Base-by-base conservation (phyloP, 1,284 basidiomycete species). In the Spongispora temasekensis region DNA sequence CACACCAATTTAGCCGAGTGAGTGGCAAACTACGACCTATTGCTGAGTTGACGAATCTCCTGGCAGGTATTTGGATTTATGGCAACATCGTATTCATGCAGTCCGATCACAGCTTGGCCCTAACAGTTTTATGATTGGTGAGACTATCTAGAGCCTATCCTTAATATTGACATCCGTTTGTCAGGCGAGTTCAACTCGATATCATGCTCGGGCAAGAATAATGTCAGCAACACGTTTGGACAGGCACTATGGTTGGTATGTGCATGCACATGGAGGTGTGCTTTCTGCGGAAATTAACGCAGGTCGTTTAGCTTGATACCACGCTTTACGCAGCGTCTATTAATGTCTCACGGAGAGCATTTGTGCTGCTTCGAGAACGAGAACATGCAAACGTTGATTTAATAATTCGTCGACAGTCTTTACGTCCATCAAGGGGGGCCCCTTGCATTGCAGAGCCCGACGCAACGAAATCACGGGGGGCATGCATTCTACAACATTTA, bases 341-440 rank as follows among this genome's bases (percentile, higher is more conserved):
- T 42, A 82, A 83, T 57, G 70, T 83, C 28, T 81, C 81, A 31
- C 73, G 79, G 80, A 78, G 63, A 12, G 73, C 15, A 8, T 50
- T 12, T 25, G 53, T 2, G 8, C 9, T 50, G 2, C 27, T 23
- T 57, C 42, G n/a, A n/a, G n/a, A 44, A 40, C 50, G 25, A 48
- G 4, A 19, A 15, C 40, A 17, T 23, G 12, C 27, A 42, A 7
- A 52, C 15, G 50, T 13, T 56, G 13, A 30, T 34, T 56, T 44
- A 37, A 55, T 34, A 2, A 27, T 2, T 35, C 21, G 10, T 57
- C 48, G 42, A 19, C 57, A 82, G 81, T 30, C 59, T 83, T 52
- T 82, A 81, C 57, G 75, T 80, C 23, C 81, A 83, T 62, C 82
- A 83, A 72, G 82, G 82, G 19, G 81, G 80, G 1, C 81, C 81